A percentile compares a stretch with the other conserved stretches of the same genome.
Conservation (phyloP, 257 asterid species). For the Nicotiana noctiflora region DNA sequence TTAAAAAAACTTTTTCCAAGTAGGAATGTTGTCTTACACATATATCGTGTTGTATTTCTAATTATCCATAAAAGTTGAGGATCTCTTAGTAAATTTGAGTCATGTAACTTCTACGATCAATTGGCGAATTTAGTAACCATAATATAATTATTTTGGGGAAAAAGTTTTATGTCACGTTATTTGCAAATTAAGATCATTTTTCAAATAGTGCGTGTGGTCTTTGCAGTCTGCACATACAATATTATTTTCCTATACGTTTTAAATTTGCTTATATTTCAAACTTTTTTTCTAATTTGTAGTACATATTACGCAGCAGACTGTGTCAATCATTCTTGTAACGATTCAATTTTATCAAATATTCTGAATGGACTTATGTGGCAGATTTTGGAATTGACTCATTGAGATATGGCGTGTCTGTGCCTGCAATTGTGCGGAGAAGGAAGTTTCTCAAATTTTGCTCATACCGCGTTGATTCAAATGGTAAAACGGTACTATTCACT, state of each 20-base stretch:
- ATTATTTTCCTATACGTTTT: background rate
- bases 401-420: background rate
- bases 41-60: too few relatives aligned
- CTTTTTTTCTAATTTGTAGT: background rate
- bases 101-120: too few relatives aligned
- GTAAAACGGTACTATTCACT: background rate
- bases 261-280: background rate
- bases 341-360: background rate
- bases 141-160: too few relatives aligned
- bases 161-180: too few relatives aligned
- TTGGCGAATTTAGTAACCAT: too few relatives aligned
- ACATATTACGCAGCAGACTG: background rate
- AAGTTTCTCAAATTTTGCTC: background rate
- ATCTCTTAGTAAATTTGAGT: too few relatives aligned
- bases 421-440: background rate
- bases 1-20: too few relatives aligned
- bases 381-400: background rate
- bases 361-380: background rate
- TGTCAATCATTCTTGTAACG: background rate
- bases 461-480: background rate
- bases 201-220: background rate
- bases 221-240: background rate
- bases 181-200: too few relatives aligned
- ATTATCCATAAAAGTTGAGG: too few relatives aligned
- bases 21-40: too few relatives aligned